These are phyloP conservation scores for Neoboletus brunneissimus DNA, from an alignment of 768 basidiomycete genomes.

Conservation along the genomic window DNA sequence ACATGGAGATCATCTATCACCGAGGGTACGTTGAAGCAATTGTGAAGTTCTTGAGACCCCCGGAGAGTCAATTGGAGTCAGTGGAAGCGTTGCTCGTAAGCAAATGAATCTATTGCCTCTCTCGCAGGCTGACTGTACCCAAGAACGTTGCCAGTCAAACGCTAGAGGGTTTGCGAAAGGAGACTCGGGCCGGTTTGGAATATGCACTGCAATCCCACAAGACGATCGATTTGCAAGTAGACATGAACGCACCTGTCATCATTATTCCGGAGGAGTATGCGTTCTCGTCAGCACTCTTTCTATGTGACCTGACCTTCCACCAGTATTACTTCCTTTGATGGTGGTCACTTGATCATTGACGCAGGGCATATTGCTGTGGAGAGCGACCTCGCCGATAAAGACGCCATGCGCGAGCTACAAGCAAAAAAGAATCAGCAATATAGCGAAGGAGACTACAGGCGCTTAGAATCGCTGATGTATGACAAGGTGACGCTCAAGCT, in stretches of 20 bases:
- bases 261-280: constrained; percentile 90
- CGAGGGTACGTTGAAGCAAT: constrained; percentile 91
- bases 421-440: constrained; percentile 83
- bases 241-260: constrained; percentile 95
- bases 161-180: constrained; percentile 87
- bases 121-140: background rate
- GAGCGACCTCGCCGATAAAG: constrained; percentile 85
- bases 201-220: constrained; percentile 91
- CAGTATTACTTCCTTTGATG: constrained; percentile 72
- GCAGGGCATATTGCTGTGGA: constrained; percentile 95
- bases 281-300: constrained; percentile 14
- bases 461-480: constrained; percentile 92
- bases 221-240: constrained; percentile 94
- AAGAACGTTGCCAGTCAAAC: constrained; percentile 92
- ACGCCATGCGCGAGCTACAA: constrained; percentile 70
- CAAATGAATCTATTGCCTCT: background rate
- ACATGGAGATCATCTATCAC: constrained; percentile 97
- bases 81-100: constrained; percentile 87
- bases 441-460: constrained; percentile 79
- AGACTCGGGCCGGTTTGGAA: constrained; percentile 92
- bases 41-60: constrained; percentile 88
- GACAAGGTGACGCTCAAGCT: constrained; percentile 83
- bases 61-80: constrained; percentile 91
- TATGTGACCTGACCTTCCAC: constrained; percentile 8
- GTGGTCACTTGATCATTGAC: constrained; percentile 88